phyloP scores from a whole-genome alignment of 2,329 filamentous ascomycete genomes.

The Sporothrix pseudoabietina region DNA sequence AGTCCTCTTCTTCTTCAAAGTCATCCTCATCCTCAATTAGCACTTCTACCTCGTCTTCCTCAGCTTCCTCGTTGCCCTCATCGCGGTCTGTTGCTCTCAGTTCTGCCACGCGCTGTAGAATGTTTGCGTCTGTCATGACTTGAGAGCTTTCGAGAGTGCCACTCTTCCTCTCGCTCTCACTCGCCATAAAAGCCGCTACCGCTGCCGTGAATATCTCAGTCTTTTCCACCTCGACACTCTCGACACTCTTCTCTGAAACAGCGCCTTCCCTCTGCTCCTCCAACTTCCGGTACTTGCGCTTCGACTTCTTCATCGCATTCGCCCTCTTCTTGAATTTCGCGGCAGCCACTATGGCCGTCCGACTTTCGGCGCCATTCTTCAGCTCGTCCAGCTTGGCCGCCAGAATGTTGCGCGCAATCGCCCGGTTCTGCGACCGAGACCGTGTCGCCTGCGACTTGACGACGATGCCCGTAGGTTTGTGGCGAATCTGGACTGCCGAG shows the following conservation, averaged over 20 bases:
- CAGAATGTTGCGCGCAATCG: slow-evolving; percentile 76
- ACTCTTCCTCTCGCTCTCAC: slow-evolving; percentile 1
- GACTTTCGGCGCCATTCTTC: slow-evolving; percentile 69
- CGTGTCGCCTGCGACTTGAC: slow-evolving; percentile 93
- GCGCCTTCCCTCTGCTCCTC: slow-evolving; percentile 50
- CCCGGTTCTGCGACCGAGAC: slow-evolving; percentile 82
- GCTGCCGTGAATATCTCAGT: background rate
- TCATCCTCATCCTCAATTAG: background rate
- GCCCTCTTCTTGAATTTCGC: slow-evolving; percentile 69
- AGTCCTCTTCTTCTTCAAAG: slow-evolving; percentile 27
- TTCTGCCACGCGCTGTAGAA: background rate
- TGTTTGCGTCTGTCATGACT: background rate
- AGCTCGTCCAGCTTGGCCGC: slow-evolving; percentile 74
- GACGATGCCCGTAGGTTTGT: slow-evolving; percentile 86
- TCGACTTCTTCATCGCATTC: slow-evolving; percentile 78
- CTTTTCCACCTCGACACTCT: slow-evolving; percentile 17
- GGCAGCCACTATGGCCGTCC: slow-evolving; percentile 65
- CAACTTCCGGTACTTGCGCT: slow-evolving; percentile 73
- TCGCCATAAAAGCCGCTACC: background rate
- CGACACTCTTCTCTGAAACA: slow-evolving; percentile 28
- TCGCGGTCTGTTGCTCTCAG: background rate
- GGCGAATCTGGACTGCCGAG: slow-evolving; percentile 89
- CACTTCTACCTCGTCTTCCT: slow-evolving; percentile 28
- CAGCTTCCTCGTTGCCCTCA: background rate
- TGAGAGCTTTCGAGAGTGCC: background rate